Conservation (phyloP, 768 basidiomycete genomes). For the Termitomyces sp. region DNA sequence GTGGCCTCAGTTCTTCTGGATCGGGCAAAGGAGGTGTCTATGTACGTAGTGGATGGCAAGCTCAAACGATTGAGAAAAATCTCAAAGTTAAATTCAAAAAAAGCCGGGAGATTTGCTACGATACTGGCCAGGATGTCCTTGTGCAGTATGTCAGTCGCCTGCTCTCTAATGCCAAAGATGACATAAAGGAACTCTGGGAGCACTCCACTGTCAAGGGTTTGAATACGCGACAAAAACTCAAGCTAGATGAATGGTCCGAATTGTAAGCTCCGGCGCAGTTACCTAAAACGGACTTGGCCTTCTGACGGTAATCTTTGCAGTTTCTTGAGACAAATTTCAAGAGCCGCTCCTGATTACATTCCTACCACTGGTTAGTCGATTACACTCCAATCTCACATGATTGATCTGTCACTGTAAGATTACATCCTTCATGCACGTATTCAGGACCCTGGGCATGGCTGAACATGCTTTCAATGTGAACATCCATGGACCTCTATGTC, state of each 20-base stretch:
- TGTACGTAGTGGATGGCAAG: too few species aligned
- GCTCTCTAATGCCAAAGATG: constrained; percentile 51
- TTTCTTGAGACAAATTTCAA: constrained; percentile 68
- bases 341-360: constrained; percentile 63
- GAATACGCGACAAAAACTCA: constrained; percentile 61
- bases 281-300: neutral
- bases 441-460: constrained; percentile 81
- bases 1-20: too few species aligned
- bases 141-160: constrained; percentile 64
- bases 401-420: constrained; percentile 37
- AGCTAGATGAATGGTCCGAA: constrained; percentile 84
- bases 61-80: too few species aligned
- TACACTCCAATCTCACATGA: constrained; percentile 14
- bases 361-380: constrained; percentile 60
- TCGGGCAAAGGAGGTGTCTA: too few species aligned
- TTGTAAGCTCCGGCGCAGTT: constrained; percentile 59
- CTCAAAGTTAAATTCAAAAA: too few species aligned
- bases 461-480: constrained; percentile 82
- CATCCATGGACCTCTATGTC: constrained; percentile 71
- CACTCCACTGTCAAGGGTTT: too few species aligned
- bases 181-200: constrained; percentile 68
- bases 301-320: constrained; percentile 29
- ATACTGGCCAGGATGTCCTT: constrained; percentile 43
- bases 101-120: too few species aligned
- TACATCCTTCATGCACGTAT: constrained; percentile 85